These are phyloP conservation scores for Penicillium sp. DNA, from an alignment of 2,329 filamentous ascomycete genomes.

Conservation along the genomic window DNA sequence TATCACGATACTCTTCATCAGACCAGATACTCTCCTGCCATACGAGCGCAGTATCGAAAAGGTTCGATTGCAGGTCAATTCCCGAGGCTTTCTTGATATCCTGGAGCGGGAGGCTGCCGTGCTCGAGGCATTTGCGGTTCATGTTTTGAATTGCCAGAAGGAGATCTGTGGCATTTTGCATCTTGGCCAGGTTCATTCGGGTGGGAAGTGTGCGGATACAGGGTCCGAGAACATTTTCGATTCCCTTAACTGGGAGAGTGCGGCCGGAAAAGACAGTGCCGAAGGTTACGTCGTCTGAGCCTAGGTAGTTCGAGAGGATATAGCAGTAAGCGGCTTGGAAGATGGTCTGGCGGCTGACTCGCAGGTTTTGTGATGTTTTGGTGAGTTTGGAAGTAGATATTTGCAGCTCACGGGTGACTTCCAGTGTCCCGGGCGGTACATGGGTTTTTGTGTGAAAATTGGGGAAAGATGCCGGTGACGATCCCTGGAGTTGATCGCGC, in stretches of 20 bases:
- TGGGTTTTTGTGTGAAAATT: conserved; percentile 54
- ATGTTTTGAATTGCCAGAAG: conserved; percentile 64
- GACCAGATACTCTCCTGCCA: conserved; percentile 73
- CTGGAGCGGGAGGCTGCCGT: conserved; percentile 65
- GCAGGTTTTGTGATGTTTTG: conserved; percentile 42
- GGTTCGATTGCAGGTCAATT: conserved; percentile 51
- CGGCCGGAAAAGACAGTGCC: conserved; percentile 83
- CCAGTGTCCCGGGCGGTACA: conserved; percentile 29
- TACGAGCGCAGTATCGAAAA: conserved; percentile 80
- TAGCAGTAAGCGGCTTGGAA: conserved; percentile 73
- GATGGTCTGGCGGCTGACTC: conserved; percentile 67
- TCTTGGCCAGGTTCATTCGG: conserved; percentile 60
- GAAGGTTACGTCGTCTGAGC: conserved; percentile 67
- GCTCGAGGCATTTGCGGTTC: conserved; percentile 66
- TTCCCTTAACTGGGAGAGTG: conserved; percentile 67
- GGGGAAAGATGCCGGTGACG: conserved; percentile 59
- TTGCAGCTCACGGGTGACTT: conserved; percentile 34
- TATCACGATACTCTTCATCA: conserved; percentile 36
- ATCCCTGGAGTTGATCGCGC: conserved; percentile 64
- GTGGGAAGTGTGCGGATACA: conserved; percentile 76
- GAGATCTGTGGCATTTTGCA: conserved; percentile 60
- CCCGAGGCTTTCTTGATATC: conserved; percentile 68
- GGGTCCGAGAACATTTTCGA: conserved; percentile 77
- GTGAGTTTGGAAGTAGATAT: conserved; percentile 40
- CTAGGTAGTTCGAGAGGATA: conserved; percentile 66